Evolutionary conservation across 169 alveolate species (phyloP).

Genomic region (Amoebophrya sp.): DNA sequence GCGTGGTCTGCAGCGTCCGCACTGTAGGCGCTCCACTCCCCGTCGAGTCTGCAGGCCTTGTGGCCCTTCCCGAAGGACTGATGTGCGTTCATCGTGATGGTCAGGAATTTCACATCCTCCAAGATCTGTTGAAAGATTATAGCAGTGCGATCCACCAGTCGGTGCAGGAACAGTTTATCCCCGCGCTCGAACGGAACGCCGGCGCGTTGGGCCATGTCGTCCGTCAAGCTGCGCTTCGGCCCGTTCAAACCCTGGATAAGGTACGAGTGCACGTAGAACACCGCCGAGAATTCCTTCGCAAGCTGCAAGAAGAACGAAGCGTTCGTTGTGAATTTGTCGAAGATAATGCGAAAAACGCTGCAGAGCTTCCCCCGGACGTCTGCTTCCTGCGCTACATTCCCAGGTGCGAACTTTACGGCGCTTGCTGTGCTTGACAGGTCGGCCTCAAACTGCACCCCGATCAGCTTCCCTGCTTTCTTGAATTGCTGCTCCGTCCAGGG

Average conservation of each 20-base stretch:
- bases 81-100: not conserved
- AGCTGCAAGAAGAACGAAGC: not conserved
- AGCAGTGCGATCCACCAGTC: not conserved
- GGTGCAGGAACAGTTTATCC: not conserved
- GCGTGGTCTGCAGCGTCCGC: too few species aligned
- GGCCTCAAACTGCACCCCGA: not conserved
- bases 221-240: not conserved
- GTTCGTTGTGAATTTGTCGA: not conserved
- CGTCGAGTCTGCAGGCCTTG: not conserved
- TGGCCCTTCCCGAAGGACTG: not conserved
- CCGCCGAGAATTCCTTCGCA: not conserved
- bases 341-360: not conserved
- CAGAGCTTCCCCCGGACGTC: not conserved
- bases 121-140: not conserved
- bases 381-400: not conserved
- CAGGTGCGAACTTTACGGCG: not conserved
- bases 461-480: not conserved
- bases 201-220: not conserved
- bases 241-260: not conserved
- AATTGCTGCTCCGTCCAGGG: not conserved
- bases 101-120: not conserved
- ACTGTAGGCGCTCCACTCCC: too few species aligned
- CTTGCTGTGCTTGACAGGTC: not conserved
- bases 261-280: conserved; percentile 2
- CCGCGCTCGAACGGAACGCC: not conserved